phyloP scores from a whole-genome alignment of 2,329 filamentous ascomycete species.

The Pyrenochaeta sp. region DNA sequence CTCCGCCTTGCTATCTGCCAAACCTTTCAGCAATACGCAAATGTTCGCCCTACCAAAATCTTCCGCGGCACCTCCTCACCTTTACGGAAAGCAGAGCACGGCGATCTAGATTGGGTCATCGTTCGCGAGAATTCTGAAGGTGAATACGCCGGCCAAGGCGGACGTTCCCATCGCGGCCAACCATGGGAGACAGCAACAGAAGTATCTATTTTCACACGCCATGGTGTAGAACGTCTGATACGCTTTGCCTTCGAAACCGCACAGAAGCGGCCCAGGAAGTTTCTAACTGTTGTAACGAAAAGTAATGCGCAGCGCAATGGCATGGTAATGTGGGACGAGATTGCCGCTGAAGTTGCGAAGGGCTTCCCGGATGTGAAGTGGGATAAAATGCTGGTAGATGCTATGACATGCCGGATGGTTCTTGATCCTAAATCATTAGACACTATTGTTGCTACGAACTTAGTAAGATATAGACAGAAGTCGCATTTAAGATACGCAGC shows the following conservation, averaged over 20 bases:
- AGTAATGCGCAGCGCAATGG: slow-evolving; percentile 72
- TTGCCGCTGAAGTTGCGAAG: slow-evolving; percentile 62
- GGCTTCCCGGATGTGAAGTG: slow-evolving; percentile 68
- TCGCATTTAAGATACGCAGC: neutral
- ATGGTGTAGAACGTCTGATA: slow-evolving; percentile 67
- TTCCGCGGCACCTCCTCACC: slow-evolving; percentile 69
- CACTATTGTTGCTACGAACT: slow-evolving; percentile 70
- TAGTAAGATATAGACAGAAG: slow-evolving; percentile 42
- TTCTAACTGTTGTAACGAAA: slow-evolving; percentile 71
- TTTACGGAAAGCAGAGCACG: slow-evolving; percentile 61
- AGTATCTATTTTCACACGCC: slow-evolving; percentile 69
- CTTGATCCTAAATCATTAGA: slow-evolving; percentile 67
- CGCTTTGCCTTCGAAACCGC: slow-evolving; percentile 71
- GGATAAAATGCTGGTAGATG: slow-evolving; percentile 73
- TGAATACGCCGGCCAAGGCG: slow-evolving; percentile 72
- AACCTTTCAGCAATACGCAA: slow-evolving; percentile 65
- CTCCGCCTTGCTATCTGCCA: slow-evolving; percentile 65
- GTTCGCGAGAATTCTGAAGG: slow-evolving; percentile 73
- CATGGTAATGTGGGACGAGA: slow-evolving; percentile 74
- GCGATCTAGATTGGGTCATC: slow-evolving; percentile 73
- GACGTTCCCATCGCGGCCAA: slow-evolving; percentile 65
- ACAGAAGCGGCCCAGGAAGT: slow-evolving; percentile 63
- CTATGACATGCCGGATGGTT: slow-evolving; percentile 72
- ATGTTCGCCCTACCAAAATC: slow-evolving; percentile 67
- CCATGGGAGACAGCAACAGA: slow-evolving; percentile 70